A percentile compares a stretch with the other conserved stretches of the same genome.
Evolutionary conservation across 2,329 filamentous ascomycete species (phyloP).

Genomic region (Cyanodermella asteris): DNA sequence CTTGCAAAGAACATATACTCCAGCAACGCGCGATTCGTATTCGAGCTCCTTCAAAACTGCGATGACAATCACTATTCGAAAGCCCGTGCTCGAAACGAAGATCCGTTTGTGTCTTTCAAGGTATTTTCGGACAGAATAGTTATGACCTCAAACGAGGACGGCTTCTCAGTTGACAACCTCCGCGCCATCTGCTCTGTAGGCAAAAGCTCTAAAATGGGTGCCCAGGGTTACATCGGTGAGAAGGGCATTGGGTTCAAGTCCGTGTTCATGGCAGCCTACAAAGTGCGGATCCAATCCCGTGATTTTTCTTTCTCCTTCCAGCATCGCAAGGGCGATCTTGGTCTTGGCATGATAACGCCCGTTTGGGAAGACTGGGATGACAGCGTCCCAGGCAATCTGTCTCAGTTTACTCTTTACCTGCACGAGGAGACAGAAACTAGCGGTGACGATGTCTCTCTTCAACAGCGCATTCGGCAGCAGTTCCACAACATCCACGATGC

Average conservation of each 20-base stretch:
- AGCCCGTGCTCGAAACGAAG: constrained; percentile 2
- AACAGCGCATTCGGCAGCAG: constrained; percentile 10
- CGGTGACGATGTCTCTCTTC: constrained; percentile 19
- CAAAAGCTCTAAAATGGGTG: constrained; percentile 15
- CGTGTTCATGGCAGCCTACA: constrained; percentile 14
- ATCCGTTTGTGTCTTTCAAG: constrained; percentile 10
- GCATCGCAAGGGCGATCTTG: constrained; percentile 18
- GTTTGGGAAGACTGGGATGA: constrained; percentile 9
- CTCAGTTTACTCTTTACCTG: too few species aligned
- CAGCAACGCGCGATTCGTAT: constrained; percentile 10
- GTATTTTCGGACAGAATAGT: constrained; percentile 14
- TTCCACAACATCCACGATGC: constrained; percentile 18
- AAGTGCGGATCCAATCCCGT: constrained; percentile 19
- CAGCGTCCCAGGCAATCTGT: constrained; percentile 7
- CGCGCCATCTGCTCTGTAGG: constrained; percentile 17
- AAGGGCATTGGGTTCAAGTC: constrained; percentile 19
- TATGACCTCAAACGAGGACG: constrained; percentile 24
- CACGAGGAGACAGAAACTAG: too few species aligned
- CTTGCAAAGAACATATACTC: constrained; percentile 3
- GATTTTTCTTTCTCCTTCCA: constrained; percentile 17
- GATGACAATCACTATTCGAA: constrained; percentile 17
- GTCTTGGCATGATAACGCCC: constrained; percentile 31
- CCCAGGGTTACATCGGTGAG: constrained; percentile 14
- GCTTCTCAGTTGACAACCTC: constrained; percentile 16
- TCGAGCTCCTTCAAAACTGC: constrained; percentile 20